Percentiles rank a stretch among this genome's conserved stretches.
Evolutionary conservation across 495 filamentous ascomycete species (phyloP).

Genomic region (Astrothelium macrocarpum): DNA sequence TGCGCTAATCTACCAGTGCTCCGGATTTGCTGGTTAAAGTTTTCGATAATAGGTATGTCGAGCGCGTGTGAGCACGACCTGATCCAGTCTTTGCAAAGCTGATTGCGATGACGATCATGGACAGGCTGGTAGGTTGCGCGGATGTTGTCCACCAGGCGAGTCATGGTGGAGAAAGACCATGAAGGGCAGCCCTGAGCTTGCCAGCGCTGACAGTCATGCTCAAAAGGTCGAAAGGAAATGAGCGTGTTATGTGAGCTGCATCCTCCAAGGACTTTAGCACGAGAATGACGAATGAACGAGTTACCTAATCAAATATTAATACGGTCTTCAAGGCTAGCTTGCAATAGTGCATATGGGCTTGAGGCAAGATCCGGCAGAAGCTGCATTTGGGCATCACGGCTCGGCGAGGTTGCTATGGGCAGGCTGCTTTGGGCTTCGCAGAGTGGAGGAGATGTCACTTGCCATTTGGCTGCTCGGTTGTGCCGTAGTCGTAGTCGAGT

Average conservation of each 20-base stretch:
- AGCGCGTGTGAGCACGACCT: constrained; percentile 60
- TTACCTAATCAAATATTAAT: constrained; percentile 41
- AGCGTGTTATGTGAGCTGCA: constrained; percentile 83
- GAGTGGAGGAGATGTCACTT: background rate
- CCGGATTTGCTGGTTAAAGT: constrained; percentile 72
- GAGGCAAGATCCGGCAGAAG: background rate
- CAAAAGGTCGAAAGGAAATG: constrained; percentile 75
- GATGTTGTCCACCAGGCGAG: constrained; percentile 61
- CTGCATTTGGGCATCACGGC: constrained; percentile 1
- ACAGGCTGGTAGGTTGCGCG: constrained; percentile 74
- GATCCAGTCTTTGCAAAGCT: constrained; percentile 77
- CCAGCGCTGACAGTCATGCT: constrained; percentile 69
- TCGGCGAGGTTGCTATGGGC: constrained; percentile 3
- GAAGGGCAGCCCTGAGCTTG: constrained; percentile 59
- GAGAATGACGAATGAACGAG: constrained; percentile 72
- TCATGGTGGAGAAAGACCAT: constrained; percentile 73
- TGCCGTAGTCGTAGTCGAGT: constrained; percentile 76
- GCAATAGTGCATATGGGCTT: background rate
- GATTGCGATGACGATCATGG: constrained; percentile 64
- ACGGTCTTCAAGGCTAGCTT: background rate
- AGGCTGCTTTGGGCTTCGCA: background rate
- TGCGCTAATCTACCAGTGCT: constrained; percentile 56
- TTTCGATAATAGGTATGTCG: constrained; percentile 63
- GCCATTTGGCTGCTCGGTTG: constrained; percentile 60
- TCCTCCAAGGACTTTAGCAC: constrained; percentile 76